Percentiles rank a stretch among this genome's conserved stretches.
These are phyloP conservation scores for Paxillus involutus DNA, from an alignment of 768 basidiomycete genomes.

Conservation along the genomic window DNA sequence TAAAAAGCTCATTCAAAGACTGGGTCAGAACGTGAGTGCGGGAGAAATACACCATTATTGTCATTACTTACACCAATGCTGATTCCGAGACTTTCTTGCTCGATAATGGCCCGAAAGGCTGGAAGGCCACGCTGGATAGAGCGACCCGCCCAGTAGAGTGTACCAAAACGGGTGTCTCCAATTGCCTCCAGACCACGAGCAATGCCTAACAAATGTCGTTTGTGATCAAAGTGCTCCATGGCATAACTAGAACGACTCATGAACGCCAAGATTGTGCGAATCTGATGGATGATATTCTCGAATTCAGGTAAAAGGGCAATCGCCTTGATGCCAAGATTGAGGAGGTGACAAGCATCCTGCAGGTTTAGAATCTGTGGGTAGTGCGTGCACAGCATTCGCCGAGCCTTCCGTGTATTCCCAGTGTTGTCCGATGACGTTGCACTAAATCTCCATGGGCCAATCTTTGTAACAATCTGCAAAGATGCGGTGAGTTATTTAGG, in stretches of 20 bases:
- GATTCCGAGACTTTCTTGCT: not conserved
- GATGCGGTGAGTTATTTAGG: no score
- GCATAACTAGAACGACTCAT: not conserved
- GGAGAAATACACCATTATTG: no score
- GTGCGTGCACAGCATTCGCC: slow-evolving; percentile 1
- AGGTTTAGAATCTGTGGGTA: slow-evolving; percentile 29
- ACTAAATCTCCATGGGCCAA: slow-evolving; percentile 15
- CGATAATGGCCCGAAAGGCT: slow-evolving; percentile 12
- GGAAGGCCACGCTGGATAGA: slow-evolving; percentile 14
- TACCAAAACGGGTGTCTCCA: slow-evolving; percentile 24
- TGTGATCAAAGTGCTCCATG: not conserved
- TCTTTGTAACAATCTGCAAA: slow-evolving; percentile 8
- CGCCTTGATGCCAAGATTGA: slow-evolving; percentile 31
- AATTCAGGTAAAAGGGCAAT: not conserved
- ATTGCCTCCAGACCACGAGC: slow-evolving; percentile 12
- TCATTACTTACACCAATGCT: not conserved
- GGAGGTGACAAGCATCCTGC: slow-evolving; percentile 31
- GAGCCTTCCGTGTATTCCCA: slow-evolving; percentile 19
- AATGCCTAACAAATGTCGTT: not conserved
- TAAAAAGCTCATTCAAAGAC: not conserved
- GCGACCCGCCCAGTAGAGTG: slow-evolving; percentile 14
- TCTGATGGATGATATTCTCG: not conserved
- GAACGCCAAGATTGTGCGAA: not conserved
- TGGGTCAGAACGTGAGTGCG: no score
- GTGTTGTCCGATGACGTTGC: slow-evolving; percentile 23